Conservation (phyloP, 1,284 basidiomycete genomes). For the Ustilago crameri region DNA sequence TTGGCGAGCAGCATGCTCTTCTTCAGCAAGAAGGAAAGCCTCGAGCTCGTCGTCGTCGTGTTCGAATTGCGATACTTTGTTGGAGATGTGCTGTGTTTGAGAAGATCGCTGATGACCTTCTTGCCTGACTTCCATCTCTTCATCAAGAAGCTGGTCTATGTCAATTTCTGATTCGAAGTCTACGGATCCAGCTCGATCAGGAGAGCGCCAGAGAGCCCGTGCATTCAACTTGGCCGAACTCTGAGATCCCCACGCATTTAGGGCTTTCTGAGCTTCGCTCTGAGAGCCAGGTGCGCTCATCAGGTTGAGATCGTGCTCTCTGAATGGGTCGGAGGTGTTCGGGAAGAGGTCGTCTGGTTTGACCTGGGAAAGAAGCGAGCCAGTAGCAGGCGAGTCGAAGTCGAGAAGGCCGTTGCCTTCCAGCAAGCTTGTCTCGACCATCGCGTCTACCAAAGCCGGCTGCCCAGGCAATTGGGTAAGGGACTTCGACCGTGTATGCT, state of each 20-base stretch:
- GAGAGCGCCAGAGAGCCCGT: background rate
- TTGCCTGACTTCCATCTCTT: slow-evolving; percentile 20
- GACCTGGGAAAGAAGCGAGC: slow-evolving; percentile 16
- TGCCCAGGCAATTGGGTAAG: background rate
- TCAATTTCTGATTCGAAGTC: slow-evolving; percentile 40
- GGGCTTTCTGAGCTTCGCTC: slow-evolving; percentile 41
- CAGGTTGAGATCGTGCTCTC: slow-evolving; percentile 24
- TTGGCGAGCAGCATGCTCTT: slow-evolving; percentile 10
- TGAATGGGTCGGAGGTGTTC: slow-evolving; percentile 12
- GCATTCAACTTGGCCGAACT: slow-evolving; percentile 10
- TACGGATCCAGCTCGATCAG: slow-evolving; percentile 18
- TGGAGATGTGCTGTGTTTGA: background rate
- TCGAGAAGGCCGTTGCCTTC: slow-evolving; percentile 42
- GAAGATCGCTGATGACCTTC: background rate
- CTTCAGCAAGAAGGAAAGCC: slow-evolving; percentile 31
- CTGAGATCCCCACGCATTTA: slow-evolving; percentile 34
- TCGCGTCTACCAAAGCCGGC: background rate
- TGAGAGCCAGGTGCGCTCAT: slow-evolving; percentile 23
- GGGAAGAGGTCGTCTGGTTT: slow-evolving; percentile 35
- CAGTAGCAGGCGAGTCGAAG: slow-evolving; percentile 12
- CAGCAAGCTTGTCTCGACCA: slow-evolving; percentile 26
- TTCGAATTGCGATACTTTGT: background rate
- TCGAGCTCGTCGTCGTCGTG: slow-evolving; percentile 40
- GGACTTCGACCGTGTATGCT: no score
- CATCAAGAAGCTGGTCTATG: slow-evolving; percentile 39